Evolutionary conservation across 2,329 filamentous ascomycete genomes (phyloP).

Genomic region (Sporothrix variecibatus): DNA sequence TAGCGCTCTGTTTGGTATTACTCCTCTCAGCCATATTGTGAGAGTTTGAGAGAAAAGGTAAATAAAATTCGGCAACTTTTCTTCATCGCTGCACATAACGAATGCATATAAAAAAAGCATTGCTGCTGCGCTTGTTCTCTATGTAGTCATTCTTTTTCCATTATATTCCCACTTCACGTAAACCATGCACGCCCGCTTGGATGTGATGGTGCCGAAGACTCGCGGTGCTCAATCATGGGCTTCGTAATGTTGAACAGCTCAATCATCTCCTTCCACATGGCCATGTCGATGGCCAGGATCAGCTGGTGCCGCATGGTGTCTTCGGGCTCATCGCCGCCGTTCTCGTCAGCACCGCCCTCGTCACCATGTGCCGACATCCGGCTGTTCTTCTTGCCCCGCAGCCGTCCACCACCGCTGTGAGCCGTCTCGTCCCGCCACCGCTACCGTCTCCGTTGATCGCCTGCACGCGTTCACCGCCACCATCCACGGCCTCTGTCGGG

Average conservation of each 20-base stretch:
- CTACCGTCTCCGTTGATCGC: not conserved
- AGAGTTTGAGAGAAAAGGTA: not conserved
- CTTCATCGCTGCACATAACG: not conserved
- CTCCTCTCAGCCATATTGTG: not conserved
- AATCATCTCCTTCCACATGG: constrained; percentile 77
- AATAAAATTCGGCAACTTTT: not conserved
- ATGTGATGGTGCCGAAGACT: constrained; percentile 37
- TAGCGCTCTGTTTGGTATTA: not conserved
- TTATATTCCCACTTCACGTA: not conserved
- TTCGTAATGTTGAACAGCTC: constrained; percentile 73
- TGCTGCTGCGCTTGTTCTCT: not conserved
- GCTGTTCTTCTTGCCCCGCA: constrained; percentile 39
- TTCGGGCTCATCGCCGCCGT: constrained; percentile 40
- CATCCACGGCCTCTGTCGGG: constrained; percentile 5
- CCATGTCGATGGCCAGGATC: constrained; percentile 84
- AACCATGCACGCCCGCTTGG: constrained; percentile 30
- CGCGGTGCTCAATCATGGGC: constrained; percentile 81
- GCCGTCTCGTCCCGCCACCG: not conserved
- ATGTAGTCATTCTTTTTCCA: not conserved
- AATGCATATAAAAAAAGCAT: not conserved
- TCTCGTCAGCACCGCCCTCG: constrained; percentile 43
- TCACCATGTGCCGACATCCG: constrained; percentile 28
- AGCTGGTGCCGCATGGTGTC: constrained; percentile 68
- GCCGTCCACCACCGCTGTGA: not conserved
- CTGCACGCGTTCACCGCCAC: constrained; percentile 7